phyloP scores from a whole-genome alignment of 2,329 filamentous ascomycete species.

The Trichothecium roseum region DNA sequence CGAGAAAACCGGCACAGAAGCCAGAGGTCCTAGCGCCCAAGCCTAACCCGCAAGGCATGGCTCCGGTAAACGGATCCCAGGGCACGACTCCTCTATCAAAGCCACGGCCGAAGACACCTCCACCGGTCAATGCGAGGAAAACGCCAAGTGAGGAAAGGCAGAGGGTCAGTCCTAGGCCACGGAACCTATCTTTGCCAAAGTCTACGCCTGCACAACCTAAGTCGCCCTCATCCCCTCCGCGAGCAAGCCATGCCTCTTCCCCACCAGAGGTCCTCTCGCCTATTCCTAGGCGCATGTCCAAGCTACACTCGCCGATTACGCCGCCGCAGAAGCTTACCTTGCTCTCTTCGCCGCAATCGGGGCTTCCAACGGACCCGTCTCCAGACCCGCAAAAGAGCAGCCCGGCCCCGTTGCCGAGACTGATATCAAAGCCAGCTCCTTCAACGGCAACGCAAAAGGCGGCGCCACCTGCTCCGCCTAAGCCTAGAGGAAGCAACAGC shows the following conservation, averaged over 20 bases:
- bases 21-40: slow-evolving; percentile 17
- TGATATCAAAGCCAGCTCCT: slow-evolving; percentile 1
- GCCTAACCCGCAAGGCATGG: no score
- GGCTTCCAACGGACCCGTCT: slow-evolving; percentile 11
- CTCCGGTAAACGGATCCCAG: no score
- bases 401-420: slow-evolving; percentile 1
- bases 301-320: slow-evolving; percentile 18
- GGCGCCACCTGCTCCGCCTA: slow-evolving; percentile 25
- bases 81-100: background rate
- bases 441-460: slow-evolving; percentile 5
- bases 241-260: slow-evolving; percentile 6
- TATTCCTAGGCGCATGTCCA: slow-evolving; percentile 20
- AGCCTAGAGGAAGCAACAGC: slow-evolving; percentile 18
- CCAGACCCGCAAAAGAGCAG: slow-evolving; percentile 18
- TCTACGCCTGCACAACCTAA: slow-evolving; percentile 1
- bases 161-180: no score
- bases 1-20: slow-evolving; percentile 3
- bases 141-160: no score
- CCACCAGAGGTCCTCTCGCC: slow-evolving; percentile 16
- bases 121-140: background rate
- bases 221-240: slow-evolving; percentile 9
- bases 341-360: slow-evolving; percentile 8
- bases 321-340: slow-evolving; percentile 16
- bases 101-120: background rate
- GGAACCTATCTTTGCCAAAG: background rate